Evolutionary conservation across 352 stramenopile species (phyloP), one percentile per base, ranked within the genome.

Genomic region (Phytophthora cactorum): DNA sequence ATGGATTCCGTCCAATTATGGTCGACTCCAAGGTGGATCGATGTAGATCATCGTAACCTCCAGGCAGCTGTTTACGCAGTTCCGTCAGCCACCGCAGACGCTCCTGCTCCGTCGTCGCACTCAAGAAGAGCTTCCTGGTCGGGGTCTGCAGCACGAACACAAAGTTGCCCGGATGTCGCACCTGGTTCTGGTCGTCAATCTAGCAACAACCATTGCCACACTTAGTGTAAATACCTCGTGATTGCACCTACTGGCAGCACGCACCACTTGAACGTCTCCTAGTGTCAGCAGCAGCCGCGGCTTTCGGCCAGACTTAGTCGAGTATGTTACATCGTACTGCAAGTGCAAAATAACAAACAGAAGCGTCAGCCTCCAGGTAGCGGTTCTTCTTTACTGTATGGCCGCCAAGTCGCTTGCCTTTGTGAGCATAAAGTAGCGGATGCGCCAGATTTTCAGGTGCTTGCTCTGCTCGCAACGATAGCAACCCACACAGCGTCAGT

Each of bases 401-500:
- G 22, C 22, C 22, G 34, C 57, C 45, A 27, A n/a, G 15, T 51
- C 45, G 29, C 60, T 64, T 75, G 85, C 88, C 79, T 82, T 77
- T 10, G 88, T 87, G 49, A 96, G 80, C 31, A 93, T 66, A 61
- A 94, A 96, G 70, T 93, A 96, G 39, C 88, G 88, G 43, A 96
- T 84, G 64, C 91, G 91, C 88, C 88, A 96, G 46, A 94, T 69
- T 72, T 93, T 92, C 14, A 96, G 46, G 62, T 96, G 88, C 55
- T 91, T 83, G 65, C 88, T 96, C 88, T 96, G 59, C 54, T 38
- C 43, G 12, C 44, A 51, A 47, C 41, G 51, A 7, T 39, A 55
- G 32, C 6, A 54, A 39, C 12, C 41, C 22, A 45, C 50, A 57
- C n/a, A 58, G 32, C n/a, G 39, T 68, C 41, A 70, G 47, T 46